These are phyloP conservation scores for Scleroderma bovista DNA, from an alignment of 768 basidiomycete species.

Conservation along the genomic window DNA sequence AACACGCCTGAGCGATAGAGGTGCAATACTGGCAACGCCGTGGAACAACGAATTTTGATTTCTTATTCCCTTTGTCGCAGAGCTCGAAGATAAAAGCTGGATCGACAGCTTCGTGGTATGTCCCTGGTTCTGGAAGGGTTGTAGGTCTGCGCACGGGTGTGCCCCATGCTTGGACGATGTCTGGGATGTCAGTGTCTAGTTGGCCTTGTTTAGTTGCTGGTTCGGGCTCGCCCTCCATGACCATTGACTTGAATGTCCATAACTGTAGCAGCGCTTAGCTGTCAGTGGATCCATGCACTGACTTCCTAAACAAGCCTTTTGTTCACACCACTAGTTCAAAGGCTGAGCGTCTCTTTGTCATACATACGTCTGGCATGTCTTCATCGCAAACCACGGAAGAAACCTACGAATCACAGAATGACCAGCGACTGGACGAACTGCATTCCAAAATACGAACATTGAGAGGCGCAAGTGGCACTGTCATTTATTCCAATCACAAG, in stretches of 20 bases:
- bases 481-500: not conserved
- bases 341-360: not conserved
- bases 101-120: conserved; percentile 19
- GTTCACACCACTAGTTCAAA: not conserved
- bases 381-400: conserved; percentile 48
- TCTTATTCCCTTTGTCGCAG: conserved; percentile 7
- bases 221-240: not conserved
- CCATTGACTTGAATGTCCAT: not conserved
- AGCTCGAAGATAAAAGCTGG: conserved; percentile 24
- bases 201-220: not conserved
- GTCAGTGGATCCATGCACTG: not conserved
- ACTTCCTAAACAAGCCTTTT: not conserved
- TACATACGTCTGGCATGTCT: conserved; percentile 24
- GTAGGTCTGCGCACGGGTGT: conserved; percentile 23
- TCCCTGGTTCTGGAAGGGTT: conserved; percentile 8
- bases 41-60: conserved; percentile 19
- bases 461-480: conserved; percentile 54
- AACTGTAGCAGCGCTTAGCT: no score
- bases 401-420: conserved; percentile 81
- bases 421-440: conserved; percentile 76
- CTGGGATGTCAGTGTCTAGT: conserved; percentile 7
- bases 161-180: conserved; percentile 17
- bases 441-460: conserved; percentile 81
- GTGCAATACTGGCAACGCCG: conserved; percentile 14
- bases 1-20: conserved; percentile 12